Percentiles rank a stretch among this genome's conserved stretches.
These are phyloP conservation scores for Epichloe hybrida DNA, from an alignment of 2,329 filamentous ascomycete species.

Conservation along the genomic window DNA sequence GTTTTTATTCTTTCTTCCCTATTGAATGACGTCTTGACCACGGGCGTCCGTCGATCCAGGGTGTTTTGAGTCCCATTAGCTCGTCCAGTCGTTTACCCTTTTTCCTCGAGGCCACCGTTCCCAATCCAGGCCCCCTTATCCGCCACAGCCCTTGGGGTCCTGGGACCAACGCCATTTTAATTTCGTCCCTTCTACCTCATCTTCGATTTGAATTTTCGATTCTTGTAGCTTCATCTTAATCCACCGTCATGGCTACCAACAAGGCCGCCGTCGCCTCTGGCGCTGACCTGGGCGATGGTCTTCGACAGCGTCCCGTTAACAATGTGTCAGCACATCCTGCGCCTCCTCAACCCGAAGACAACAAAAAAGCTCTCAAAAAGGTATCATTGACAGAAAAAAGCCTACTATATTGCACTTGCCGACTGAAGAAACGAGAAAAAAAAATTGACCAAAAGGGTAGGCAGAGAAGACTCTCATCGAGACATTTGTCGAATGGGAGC, in stretches of 20 bases:
- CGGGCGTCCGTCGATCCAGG: slow-evolving; percentile 9
- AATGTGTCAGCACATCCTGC: slow-evolving; percentile 22
- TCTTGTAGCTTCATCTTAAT: slow-evolving; percentile 3
- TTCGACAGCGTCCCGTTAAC: slow-evolving; percentile 38
- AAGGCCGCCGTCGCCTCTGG: slow-evolving; percentile 46
- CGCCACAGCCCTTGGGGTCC: neutral
- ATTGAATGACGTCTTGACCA: slow-evolving; percentile 13
- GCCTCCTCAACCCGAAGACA: slow-evolving; percentile 38
- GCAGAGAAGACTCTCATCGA: slow-evolving; percentile 42
- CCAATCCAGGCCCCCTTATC: slow-evolving; percentile 1
- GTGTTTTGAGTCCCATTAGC: slow-evolving; percentile 18
- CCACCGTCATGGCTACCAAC: slow-evolving; percentile 35
- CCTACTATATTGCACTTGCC: neutral
- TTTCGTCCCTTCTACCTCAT: slow-evolving; percentile 3
- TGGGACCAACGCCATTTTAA: neutral
- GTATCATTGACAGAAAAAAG: slow-evolving; percentile 18
- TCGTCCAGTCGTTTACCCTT: slow-evolving; percentile 22
- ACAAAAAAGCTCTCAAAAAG: slow-evolving; percentile 45
- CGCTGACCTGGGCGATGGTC: slow-evolving; percentile 42
- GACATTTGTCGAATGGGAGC: slow-evolving; percentile 50
- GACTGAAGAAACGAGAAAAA: neutral
- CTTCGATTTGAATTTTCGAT: neutral
- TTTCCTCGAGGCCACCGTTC: neutral
- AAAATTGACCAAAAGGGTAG: slow-evolving; percentile 9
- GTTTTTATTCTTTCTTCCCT: slow-evolving; percentile 10